Base-by-base conservation (phyloP, 2,329 filamentous ascomycete genomes). In the Eurotiales sp. region DNA sequence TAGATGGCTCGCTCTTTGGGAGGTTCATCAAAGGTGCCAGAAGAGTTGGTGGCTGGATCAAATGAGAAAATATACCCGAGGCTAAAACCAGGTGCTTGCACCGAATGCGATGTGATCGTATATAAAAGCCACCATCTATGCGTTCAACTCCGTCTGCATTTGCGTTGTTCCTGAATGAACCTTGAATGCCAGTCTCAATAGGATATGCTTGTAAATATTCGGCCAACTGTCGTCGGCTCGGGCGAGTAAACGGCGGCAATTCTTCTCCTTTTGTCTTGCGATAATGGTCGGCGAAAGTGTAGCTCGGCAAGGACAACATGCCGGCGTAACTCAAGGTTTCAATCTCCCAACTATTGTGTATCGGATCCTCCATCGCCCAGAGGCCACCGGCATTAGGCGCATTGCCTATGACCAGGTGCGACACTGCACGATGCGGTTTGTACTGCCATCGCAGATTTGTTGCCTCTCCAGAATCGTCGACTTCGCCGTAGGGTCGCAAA, bases 251-350 rank as follows among this genome's bases (percentile, higher is more conserved):
- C 15, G 79, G 69, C 4, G 77, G 73, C 27, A 78, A 61, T 12
- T 66, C 59, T 32, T 69, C 64, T 22, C 73, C 72, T 39, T 72
- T 67, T 2, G 57, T 64, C 45, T 61, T 67, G 23, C 66, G 67
- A 55, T 80, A 72, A 59, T 83, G 77, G 8, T 80, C 74, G 2
- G 73, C 71, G 58, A 81, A 82, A 5, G 76, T 76, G 60, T 83
- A 84, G 0, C 78, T 81, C 0, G 81, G 81, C 22, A 84, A 67
- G 12, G 79, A 82, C 6, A 84, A 70, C 75, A 82, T 80, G 52
- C 81, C 79, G 2, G 80, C 79, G 67, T 84, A 84, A 62, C 80
- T 83, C 63, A 84, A 61, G 0, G 81, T 79, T 39, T 78, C 79
- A 55, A 83, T 82, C 51, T 82, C 74, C 64, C 75, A 76, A 60